Evolutionary conservation across 2,329 filamentous ascomycete species (phyloP), one percentile per base, ranked within the genome.

Genomic region (Cercospora sojina): DNA sequence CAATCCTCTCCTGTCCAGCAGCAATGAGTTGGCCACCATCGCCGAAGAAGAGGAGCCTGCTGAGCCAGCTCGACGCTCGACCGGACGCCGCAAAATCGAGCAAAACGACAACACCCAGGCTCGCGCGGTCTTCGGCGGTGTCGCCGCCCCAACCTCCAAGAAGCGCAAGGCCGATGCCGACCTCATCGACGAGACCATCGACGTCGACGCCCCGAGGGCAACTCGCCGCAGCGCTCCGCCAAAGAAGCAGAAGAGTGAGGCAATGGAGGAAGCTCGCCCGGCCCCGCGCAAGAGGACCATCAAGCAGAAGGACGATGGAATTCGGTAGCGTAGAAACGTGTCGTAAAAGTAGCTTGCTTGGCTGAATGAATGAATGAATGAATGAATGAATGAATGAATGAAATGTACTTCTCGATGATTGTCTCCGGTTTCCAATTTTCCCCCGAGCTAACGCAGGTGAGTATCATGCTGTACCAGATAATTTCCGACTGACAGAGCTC

Each of bases 61-160:
- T 7, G 35, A 41, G 35, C 35, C 35, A 41, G 35, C 35, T 18
- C 63, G 10, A n/a, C 32, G 20, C 23, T 7, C 20, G 38, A 31
- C 7, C 41, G 61, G 12, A 64, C 61, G 53, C 60, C 60, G 18
- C 64, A 51, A 20, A 35, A 62, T 64, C 38, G 27, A 64, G 23
- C 60, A 68, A 32, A 53, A 64, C 16, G 38, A 61, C 49, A 32
- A 61, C 47, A 64, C 43, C 25, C 66, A 65, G 47, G 29, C 29
- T 8, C 59, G 23, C 13, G 59, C 25, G 23, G 43, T 62, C 35
- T 41, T 61, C 16, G 32, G 41, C n/a, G 3, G 6, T 27, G 47
- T 25, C 47, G 47, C 13, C 7, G 23, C 35, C 35, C 35, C 47
- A 13, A 27, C 47, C 23, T 12, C 12, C 47, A 53, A 53, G 47